Evolutionary conservation across 2,329 filamentous ascomycete species (phyloP), one percentile per base, ranked within the genome.

Genomic region (Venturiaceae sp.): DNA sequence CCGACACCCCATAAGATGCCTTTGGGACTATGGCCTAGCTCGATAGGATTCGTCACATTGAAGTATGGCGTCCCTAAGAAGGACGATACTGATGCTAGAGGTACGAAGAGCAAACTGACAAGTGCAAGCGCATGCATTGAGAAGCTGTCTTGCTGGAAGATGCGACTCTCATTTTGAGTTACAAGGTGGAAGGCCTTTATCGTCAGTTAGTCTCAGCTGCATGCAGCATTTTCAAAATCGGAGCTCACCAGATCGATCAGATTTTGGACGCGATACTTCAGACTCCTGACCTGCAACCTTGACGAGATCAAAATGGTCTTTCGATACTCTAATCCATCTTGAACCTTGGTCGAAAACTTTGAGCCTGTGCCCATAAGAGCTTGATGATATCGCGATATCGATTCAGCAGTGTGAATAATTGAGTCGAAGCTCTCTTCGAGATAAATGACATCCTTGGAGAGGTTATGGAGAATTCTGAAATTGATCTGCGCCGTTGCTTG

Each of bases 101-200:
- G 75, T 41, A 77, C 67, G 66, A 77, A 77, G 5, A 74, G 66
- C 19, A 77, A 61, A 1, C 75, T 77, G 60, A 74, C 66, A 8
- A 76, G 66, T 0, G 75, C 75, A 19, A 77, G 75, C 0, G 72
- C 74, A 63, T 75, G 75, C 75, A 77, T 77, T 13, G 72, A 74
- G 16, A 70, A 67, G 39, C 67, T 72, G 60, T 76, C 73, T 8
- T 67, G 63, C 53, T 69, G 66, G 63, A 74, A 67, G 3, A 69
- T 61, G 19, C 64, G 65, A 46, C 67, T 72, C 62, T 75, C 72
- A 21, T 65, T 65, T 60, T 74, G 71, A 3, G 69, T 71, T 21
- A 75, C 72, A 1, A 72, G 65, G 54, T 75, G 71, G 63, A 74
- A 75, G 0, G 69, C 67, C 52, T 64, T 41, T 1, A 14, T 1